A percentile compares a stretch with the other conserved stretches of the same genome.
Conservation (phyloP, 768 basidiomycete genomes). For the Boletus bicolor region DNA sequence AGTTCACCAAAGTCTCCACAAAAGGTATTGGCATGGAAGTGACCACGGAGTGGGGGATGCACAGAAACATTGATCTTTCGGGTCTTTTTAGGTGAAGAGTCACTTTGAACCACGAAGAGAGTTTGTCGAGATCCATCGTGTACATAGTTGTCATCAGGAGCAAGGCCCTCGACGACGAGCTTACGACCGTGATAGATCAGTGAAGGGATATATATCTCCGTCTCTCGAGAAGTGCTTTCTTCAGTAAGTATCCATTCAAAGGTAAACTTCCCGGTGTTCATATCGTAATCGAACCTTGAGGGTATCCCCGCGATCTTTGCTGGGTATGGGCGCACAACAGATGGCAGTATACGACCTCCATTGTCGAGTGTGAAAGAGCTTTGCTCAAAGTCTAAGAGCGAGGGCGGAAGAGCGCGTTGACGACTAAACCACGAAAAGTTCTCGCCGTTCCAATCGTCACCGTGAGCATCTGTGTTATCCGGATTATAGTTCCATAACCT, state of each 20-base stretch:
- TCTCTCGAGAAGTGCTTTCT: slow-evolving; percentile 48
- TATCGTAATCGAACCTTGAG: slow-evolving; percentile 67
- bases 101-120: slow-evolving; percentile 56
- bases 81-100: slow-evolving; percentile 41
- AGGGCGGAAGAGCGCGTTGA: slow-evolving; percentile 52
- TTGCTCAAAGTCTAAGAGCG: slow-evolving; percentile 57
- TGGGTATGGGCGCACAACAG: slow-evolving; percentile 87
- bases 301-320: slow-evolving; percentile 89
- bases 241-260: slow-evolving; percentile 54
- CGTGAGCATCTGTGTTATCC: slow-evolving; percentile 68
- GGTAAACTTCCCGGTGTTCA: slow-evolving; percentile 63
- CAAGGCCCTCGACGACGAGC: slow-evolving; percentile 57
- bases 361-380: slow-evolving; percentile 71
- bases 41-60: slow-evolving; percentile 46
- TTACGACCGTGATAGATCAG: slow-evolving; percentile 54
- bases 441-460: slow-evolving; percentile 95
- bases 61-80: slow-evolving; percentile 56
- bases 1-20: slow-evolving; percentile 54
- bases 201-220: slow-evolving; percentile 81
- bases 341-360: slow-evolving; percentile 72
- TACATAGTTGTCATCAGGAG: slow-evolving; percentile 44
- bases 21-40: slow-evolving; percentile 59
- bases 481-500: slow-evolving; percentile 98
- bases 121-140: slow-evolving; percentile 73
- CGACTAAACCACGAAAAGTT: slow-evolving; percentile 94